Conservation (phyloP, 352 stramenopile species). For the Globisporangium recalcitrans region DNA sequence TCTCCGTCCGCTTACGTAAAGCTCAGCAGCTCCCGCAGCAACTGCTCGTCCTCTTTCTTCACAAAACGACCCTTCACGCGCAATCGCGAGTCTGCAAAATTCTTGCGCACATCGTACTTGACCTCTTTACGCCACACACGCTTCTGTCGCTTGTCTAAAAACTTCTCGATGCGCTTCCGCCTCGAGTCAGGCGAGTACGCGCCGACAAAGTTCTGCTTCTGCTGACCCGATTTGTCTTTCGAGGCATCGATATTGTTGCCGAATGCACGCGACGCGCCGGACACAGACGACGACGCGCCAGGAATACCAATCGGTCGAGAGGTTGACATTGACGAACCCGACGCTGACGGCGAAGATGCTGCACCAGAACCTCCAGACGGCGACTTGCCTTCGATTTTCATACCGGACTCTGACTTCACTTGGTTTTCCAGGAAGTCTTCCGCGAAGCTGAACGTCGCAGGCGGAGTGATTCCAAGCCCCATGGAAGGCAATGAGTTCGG, state of each 20-base stretch:
- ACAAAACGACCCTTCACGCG: slow-evolving; percentile 96
- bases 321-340: slow-evolving; percentile 41
- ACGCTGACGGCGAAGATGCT: slow-evolving; percentile 15
- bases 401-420: slow-evolving; percentile 42
- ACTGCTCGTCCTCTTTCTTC: slow-evolving; percentile 95
- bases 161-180: slow-evolving; percentile 91
- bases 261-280: slow-evolving; percentile 34
- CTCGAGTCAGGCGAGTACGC: slow-evolving; percentile 93
- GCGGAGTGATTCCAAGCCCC: slow-evolving; percentile 79
- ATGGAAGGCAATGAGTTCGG: slow-evolving; percentile 86
- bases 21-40: slow-evolving; percentile 79
- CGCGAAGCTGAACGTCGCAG: slow-evolving; percentile 77
- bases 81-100: slow-evolving; percentile 96
- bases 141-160: slow-evolving; percentile 94
- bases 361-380: slow-evolving; percentile 10
- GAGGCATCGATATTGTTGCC: slow-evolving; percentile 23
- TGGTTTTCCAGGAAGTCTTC: slow-evolving; percentile 83
- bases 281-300: slow-evolving; percentile 33
- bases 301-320: slow-evolving; percentile 82
- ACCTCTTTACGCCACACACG: slow-evolving; percentile 94
- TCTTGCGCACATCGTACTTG: slow-evolving; percentile 98
- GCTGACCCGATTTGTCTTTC: slow-evolving; percentile 44
- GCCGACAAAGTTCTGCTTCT: slow-evolving; percentile 88
- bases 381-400: slow-evolving; percentile 36
- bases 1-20: slow-evolving; percentile 53